Evolutionary conservation across 257 asterid species (phyloP), one percentile per base, ranked within the genome.

Genomic region (Oldenlandia corymbosa): DNA sequence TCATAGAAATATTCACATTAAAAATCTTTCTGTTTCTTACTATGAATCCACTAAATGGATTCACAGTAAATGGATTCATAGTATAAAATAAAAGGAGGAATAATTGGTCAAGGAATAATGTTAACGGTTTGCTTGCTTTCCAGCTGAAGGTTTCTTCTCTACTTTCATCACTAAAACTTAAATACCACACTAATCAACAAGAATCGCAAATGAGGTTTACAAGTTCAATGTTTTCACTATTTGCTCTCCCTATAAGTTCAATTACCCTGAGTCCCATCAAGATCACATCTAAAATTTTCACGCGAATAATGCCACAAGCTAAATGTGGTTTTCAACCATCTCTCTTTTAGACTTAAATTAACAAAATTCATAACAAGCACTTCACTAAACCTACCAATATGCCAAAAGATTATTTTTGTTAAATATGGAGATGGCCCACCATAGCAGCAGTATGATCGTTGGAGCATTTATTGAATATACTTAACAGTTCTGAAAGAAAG

Each of bases 401-500:
- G 32, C 26, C 49, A 16, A 43, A 54, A 61, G 39, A 34, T 21
- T 36, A n/a, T n/a, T n/a, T n/a, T n/a, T 60, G 52, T 27, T 41
- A 27, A 18, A 43, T 13, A 43, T 26, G 53, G 53, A 41, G 39
- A 36, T 41, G 21, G 2, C 65, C 26, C 17, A 5, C 65, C n/a
- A 10, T 34, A 27, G 53, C 62, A 55, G 56, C 39, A 28, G 13
- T 45, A 24, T 36, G 64, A 28, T 10, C 20, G 23, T 18, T 28
- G 16, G 52, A 43, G 42, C 46, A 39, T 41, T 11, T 32, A 46
- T 16, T 26, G 23, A 43, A 49, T 5, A 45, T 42, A 45, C 26
- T 58, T 60, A 64, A 53, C 52, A 64, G 49, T 69, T 36, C 43
- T 11, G 30, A 45, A 39, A 68, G 76, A 54, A 71, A 34, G 69